Conservation (phyloP, 805 yeast genomes). For the Jamesozyma piceae region DNA sequence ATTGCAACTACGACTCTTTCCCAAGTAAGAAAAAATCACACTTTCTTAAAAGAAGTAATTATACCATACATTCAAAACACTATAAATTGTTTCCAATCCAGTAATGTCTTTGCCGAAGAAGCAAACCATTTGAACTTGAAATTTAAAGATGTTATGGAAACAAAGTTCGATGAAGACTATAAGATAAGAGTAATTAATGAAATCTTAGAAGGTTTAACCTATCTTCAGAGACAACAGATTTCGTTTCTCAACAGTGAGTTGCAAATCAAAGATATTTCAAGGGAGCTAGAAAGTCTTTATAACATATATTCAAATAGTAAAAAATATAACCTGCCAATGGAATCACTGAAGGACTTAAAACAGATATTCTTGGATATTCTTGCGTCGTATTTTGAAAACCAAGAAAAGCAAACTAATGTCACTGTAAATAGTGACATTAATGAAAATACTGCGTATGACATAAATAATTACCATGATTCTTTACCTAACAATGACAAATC, state of each 20-base stretch:
- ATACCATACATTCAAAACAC: constrained; percentile 18
- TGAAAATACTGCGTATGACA: not conserved
- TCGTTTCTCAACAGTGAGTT: constrained; percentile 22
- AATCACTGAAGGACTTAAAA: not conserved
- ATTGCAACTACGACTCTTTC: constrained; percentile 16
- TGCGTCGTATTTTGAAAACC: not conserved
- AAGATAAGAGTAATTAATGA: constrained; percentile 8
- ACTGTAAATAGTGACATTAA: too few relatives aligned
- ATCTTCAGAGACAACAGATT: constrained; percentile 16
- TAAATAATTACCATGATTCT: not conserved
- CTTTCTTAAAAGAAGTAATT: constrained; percentile 12
- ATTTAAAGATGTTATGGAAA: constrained; percentile 10
- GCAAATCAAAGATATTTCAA: constrained; percentile 5
- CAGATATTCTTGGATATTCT: not conserved
- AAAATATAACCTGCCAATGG: not conserved
- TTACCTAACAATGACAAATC: not conserved
- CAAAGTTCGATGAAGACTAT: constrained; percentile 6
- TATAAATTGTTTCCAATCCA: constrained; percentile 14
- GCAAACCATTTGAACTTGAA: constrained; percentile 8
- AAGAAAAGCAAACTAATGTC: not conserved
- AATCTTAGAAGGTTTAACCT: constrained; percentile 14
- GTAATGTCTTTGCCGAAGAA: constrained; percentile 16
- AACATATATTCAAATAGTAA: not conserved
- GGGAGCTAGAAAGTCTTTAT: constrained; percentile 1
- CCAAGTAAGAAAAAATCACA: constrained; percentile 10